These are phyloP conservation scores for Penicillium sp. DNA, from an alignment of 2,329 filamentous ascomycete species.

Conservation along the genomic window DNA sequence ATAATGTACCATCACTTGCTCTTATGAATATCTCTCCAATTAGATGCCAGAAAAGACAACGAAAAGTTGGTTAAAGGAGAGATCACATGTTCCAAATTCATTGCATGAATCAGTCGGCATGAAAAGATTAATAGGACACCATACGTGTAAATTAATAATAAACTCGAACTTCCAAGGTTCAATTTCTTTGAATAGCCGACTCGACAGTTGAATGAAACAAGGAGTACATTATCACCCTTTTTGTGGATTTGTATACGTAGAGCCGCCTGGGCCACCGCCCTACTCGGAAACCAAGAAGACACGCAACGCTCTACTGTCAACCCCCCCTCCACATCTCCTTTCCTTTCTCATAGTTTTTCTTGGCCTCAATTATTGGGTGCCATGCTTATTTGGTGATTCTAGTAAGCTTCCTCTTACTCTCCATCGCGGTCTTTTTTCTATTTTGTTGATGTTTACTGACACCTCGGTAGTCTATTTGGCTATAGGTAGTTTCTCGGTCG, in stretches of 20 bases:
- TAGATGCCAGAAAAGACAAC: background rate
- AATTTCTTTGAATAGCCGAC: background rate
- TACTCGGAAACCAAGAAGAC: conserved; percentile 19
- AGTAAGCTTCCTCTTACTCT: conserved; percentile 14
- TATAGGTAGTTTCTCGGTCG: conserved; percentile 32
- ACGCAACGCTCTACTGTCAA: conserved; percentile 17
- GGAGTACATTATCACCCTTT: background rate
- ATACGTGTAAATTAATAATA: background rate
- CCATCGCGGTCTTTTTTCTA: background rate
- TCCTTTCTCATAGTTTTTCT: conserved; percentile 13
- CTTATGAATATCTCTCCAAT: background rate
- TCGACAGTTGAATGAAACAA: background rate
- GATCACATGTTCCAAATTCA: background rate
- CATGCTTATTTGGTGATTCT: conserved; percentile 29
- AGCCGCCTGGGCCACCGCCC: conserved; percentile 24
- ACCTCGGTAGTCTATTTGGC: conserved; percentile 27
- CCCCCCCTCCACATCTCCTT: conserved; percentile 16
- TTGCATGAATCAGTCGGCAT: background rate
- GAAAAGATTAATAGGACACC: background rate
- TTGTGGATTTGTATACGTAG: conserved; percentile 9
- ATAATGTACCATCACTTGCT: background rate
- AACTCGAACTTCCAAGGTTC: background rate
- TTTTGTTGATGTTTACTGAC: conserved; percentile 12
- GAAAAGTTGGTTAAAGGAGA: background rate
- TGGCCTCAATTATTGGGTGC: conserved; percentile 19